Base-by-base conservation (phyloP, 2,329 filamentous ascomycete species). In the Aspergillus awamori region DNA sequence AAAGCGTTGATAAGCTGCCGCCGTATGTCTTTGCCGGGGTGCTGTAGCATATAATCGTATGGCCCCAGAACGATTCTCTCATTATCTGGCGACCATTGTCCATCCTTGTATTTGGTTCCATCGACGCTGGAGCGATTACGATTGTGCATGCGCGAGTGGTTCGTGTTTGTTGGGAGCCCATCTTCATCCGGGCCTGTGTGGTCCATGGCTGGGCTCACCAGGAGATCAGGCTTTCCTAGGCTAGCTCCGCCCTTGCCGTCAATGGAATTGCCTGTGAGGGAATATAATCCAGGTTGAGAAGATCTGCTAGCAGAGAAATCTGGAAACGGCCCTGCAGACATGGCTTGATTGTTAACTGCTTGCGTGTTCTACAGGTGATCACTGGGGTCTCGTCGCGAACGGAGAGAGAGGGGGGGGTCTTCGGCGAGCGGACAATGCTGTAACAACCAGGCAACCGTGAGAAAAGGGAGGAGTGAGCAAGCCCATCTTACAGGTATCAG, bases 141-240 rank as follows among this genome's bases (percentile, higher is more conserved):
- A 15, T 65, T 69, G 53, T 77, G 73, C 59, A 66, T 72, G 47
- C 53, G 61, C 4, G 63, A 62, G 28, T 65, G 58, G 24, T 66
- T 61, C 30, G 69, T 64, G 51, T 69, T 73, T 24, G 70, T 66
- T 41, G 68, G 65, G 39, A 69, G 65, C 24, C 62, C 65, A 87
- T 79, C 87, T 85, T 89, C 77, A 33, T 57, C 58, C 15, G 28
- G 13, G n/a, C 20, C 24, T 11, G 56, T 13, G 13, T 47, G 36
- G 17, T 87, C 82, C 58, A 81, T 81, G 72, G 91, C 89, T 22
- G 85, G 77, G 24, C 90, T 81, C 38, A 85, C 81, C 20, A 79
- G 81, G 22, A 87, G 76, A 26, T 83, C 78, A 38, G 80, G 72
- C 59, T 68, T 71, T 17, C 67, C 57, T 52, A 51, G 45, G 8